Base-by-base conservation (phyloP, 78 protist genomes). In the Dictyostelium firmibasis region DNA sequence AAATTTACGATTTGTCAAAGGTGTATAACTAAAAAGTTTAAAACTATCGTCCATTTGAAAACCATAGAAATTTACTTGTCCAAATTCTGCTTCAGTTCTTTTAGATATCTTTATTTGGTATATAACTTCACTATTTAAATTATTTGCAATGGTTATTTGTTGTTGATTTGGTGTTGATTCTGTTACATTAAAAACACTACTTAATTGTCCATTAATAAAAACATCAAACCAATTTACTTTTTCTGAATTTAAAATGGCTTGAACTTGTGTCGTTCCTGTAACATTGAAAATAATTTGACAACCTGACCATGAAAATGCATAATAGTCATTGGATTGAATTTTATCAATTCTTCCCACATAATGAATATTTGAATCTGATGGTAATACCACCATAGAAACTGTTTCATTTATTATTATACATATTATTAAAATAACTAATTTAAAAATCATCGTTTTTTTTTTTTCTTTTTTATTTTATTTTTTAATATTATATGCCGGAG, bases 271-370 rank as follows among this genome's bases (percentile, higher is more conserved):
- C 7, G 57, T 33, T 13, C 78, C 76, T 27, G 81, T 64, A 25
- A 89, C 14, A 11, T 33, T 29, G 2, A 89, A 2, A 2, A 36
- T 16, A n/a, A 89, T 89, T 31, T 43, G 67, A 5, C 57, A 76
- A 50, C 87, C 86, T 27, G 83, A 27, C 94, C 94, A 89, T 29
- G 53, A 64, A 29, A 89, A 89, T 23, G 41, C 9, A 78, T 89
- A 89, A 72, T 72, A 72, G 1, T 72, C 27, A 20, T 67, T 69
- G 9, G n/a, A 18, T 14, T 41, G 11, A 0, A 33, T 11, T 8
- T n/a, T 75, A 29, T 75, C 92, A 10, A 86, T 8, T 86, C 92
- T 86, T n/a, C 92, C 92, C 3, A 35, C 27, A 86, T 86, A 86
- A 2, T 76, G 29, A 27, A 86, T 29, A 41, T 41, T 38, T 47